phyloP scores from a whole-genome alignment of 192 early-diverging fungal genomes.

The Backusella westeae region DNA sequence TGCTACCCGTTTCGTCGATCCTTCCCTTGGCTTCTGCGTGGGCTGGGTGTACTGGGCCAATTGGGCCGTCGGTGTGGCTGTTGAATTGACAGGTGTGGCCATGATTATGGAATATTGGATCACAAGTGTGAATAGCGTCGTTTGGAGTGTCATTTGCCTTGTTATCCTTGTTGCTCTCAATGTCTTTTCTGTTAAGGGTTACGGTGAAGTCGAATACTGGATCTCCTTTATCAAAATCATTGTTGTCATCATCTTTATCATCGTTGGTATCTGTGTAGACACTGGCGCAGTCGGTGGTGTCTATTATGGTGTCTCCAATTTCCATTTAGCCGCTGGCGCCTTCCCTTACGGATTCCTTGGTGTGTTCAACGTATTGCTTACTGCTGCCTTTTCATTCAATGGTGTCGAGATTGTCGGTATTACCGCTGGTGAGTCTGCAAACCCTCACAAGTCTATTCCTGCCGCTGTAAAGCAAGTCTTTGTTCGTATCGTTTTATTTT shows the following conservation, averaged over 20 bases:
- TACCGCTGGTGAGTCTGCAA: slow-evolving; percentile 85
- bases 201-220: slow-evolving; percentile 87
- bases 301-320: slow-evolving; percentile 60
- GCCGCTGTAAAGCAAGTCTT: slow-evolving; percentile 76
- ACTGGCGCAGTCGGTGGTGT: slow-evolving; percentile 63
- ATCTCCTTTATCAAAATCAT: slow-evolving; percentile 84
- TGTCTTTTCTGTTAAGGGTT: slow-evolving; percentile 65
- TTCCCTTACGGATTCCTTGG: slow-evolving; percentile 63
- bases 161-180: slow-evolving; percentile 62
- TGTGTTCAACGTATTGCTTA: slow-evolving; percentile 65
- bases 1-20: slow-evolving; percentile 82
- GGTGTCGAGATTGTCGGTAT: slow-evolving; percentile 91
- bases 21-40: slow-evolving; percentile 49
- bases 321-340: slow-evolving; percentile 53
- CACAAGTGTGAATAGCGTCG: slow-evolving; percentile 28
- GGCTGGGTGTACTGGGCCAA: slow-evolving; percentile 57
- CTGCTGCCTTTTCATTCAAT: slow-evolving; percentile 82
- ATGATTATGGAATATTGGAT: slow-evolving; percentile 68
- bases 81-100: slow-evolving; percentile 73
- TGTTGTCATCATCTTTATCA: slow-evolving; percentile 78
- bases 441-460: slow-evolving; percentile 78
- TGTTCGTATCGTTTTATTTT: slow-evolving; percentile 82
- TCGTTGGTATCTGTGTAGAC: slow-evolving; percentile 75
- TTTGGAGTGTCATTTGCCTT: slow-evolving; percentile 47
- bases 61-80: slow-evolving; percentile 70